Evolutionary conservation across 2,329 filamentous ascomycete species (phyloP).

Genomic region (Colletotrichum tropicale): DNA sequence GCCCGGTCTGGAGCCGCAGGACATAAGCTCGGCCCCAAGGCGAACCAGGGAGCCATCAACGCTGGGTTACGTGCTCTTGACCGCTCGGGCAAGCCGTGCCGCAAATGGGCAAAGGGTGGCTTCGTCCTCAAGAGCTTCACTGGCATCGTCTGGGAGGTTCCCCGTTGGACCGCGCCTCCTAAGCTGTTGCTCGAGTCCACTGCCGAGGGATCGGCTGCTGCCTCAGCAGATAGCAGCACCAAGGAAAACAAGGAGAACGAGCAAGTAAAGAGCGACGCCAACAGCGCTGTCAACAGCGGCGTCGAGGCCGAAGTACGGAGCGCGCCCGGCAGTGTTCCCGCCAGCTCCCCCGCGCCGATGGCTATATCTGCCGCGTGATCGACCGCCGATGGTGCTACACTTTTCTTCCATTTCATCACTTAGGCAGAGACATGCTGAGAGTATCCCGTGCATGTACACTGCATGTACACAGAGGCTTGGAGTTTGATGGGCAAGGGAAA

Average conservation of each 20-base stretch:
- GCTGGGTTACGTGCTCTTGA: constrained; percentile 93
- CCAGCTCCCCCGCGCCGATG: constrained; percentile 56
- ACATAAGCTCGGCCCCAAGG: constrained; percentile 93
- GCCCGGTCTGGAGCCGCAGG: constrained; percentile 50
- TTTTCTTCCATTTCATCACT: neutral
- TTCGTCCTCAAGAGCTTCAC: constrained; percentile 93
- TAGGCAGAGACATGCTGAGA: neutral
- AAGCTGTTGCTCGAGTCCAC: constrained; percentile 53
- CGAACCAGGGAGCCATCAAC: constrained; percentile 97
- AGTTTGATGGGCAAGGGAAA: constrained; percentile 7
- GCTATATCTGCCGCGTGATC: constrained; percentile 50
- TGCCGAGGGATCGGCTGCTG: constrained; percentile 49
- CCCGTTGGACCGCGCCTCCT: constrained; percentile 81
- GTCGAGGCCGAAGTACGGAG: constrained; percentile 59
- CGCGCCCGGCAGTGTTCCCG: constrained; percentile 51
- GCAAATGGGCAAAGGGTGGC: constrained; percentile 85
- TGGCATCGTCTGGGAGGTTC: constrained; percentile 80
- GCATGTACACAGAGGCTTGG: constrained; percentile 12
- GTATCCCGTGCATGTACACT: neutral
- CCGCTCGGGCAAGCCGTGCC: constrained; percentile 87
- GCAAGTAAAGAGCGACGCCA: constrained; percentile 52
- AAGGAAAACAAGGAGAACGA: constrained; percentile 71
- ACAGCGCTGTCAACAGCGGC: constrained; percentile 38
- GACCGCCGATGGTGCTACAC: neutral
- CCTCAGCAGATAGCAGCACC: constrained; percentile 58